A percentile compares a stretch with the other conserved stretches of the same genome.
Evolutionary conservation across 441 rosid species (phyloP).

Genomic region (Cnidoscolus chayamansa): DNA sequence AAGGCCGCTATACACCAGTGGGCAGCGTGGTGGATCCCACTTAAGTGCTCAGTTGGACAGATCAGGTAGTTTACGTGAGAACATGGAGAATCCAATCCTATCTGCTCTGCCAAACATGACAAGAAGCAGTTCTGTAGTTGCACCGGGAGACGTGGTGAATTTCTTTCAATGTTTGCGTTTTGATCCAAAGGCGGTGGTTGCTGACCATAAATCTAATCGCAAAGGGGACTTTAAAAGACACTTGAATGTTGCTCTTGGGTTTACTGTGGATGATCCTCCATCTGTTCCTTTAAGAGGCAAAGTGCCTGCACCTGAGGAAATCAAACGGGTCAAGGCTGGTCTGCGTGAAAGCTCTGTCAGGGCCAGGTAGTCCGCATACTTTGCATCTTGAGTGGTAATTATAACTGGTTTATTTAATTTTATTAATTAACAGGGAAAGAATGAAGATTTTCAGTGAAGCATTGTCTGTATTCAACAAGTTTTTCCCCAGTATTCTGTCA

Average conservation of each 20-base stretch:
- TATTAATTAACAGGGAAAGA: constrained; percentile 69
- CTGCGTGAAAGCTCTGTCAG: constrained; percentile 63
- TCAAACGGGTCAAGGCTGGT: constrained; percentile 65
- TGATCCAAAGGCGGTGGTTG: constrained; percentile 72
- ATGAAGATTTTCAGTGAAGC: constrained; percentile 72
- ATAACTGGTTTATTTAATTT: constrained; percentile 32
- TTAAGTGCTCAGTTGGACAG: constrained; percentile 72
- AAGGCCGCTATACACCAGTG: constrained; percentile 62
- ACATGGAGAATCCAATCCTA: constrained; percentile 62
- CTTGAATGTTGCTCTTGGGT: constrained; percentile 69
- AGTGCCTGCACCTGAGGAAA: constrained; percentile 70
- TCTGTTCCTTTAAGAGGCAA: constrained; percentile 58
- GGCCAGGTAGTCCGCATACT: constrained; percentile 68
- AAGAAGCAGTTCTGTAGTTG: constrained; percentile 56
- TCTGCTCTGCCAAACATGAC: constrained; percentile 68
- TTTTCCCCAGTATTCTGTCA: constrained; percentile 69
- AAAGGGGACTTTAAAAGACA: constrained; percentile 73
- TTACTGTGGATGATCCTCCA: constrained; percentile 71
- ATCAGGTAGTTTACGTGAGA: constrained; percentile 84
- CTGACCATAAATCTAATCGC: constrained; percentile 74
- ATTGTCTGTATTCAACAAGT: constrained; percentile 74
- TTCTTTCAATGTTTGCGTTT: constrained; percentile 72
- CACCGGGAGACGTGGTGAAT: constrained; percentile 67
- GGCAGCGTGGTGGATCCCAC: constrained; percentile 86
- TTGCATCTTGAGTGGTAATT: constrained; percentile 20